phyloP scores from a whole-genome alignment of 1,139 yeast species.

The Petasospora rhodanensis region DNA sequence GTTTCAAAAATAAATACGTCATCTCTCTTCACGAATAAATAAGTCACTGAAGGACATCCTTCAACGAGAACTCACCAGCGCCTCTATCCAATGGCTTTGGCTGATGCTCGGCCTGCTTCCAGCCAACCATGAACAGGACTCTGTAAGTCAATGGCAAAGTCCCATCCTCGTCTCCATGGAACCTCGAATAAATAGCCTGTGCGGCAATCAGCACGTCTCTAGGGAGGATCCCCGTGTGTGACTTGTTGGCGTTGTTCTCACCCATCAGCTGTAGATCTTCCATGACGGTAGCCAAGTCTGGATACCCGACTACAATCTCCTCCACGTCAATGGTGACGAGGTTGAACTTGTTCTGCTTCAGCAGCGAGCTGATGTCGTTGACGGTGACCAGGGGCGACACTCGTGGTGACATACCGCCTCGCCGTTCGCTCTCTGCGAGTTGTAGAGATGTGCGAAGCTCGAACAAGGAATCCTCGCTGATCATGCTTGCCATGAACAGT shows the following conservation, averaged over 20 bases:
- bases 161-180: constrained; percentile 60
- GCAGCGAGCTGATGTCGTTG: constrained; percentile 67
- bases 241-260: constrained; percentile 67
- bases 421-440: constrained; percentile 74
- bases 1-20: no score
- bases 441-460: constrained; percentile 78
- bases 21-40: constrained; percentile 3
- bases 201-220: constrained; percentile 70
- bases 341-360: constrained; percentile 74
- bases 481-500: constrained; percentile 74
- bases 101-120: constrained; percentile 71
- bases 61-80: constrained; percentile 40
- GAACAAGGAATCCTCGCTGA: constrained; percentile 80
- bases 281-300: constrained; percentile 62
- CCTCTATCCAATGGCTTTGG: constrained; percentile 76
- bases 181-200: constrained; percentile 63
- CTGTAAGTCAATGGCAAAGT: constrained; percentile 57
- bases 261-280: constrained; percentile 81
- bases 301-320: constrained; percentile 79
- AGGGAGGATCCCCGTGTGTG: constrained; percentile 51
- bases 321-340: constrained; percentile 82
- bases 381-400: constrained; percentile 79
- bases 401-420: constrained; percentile 72
- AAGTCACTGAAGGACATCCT: constrained; percentile 9
- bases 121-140: constrained; percentile 79